Conservation (phyloP, 441 rosid genomes). For the Populus hybrid region DNA sequence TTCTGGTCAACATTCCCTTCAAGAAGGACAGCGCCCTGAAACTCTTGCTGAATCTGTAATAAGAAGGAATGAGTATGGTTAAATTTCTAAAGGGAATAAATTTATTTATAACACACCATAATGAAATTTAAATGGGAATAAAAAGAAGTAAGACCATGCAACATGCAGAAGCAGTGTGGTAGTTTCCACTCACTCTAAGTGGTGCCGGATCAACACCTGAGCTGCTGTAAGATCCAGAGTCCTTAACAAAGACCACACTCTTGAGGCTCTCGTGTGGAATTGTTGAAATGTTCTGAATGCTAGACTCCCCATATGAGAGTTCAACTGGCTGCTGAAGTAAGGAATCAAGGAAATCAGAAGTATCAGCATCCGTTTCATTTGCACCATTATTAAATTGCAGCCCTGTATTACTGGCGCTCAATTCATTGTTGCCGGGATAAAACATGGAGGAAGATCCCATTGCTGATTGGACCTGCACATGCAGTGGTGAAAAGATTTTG, state of each 20-base stretch:
- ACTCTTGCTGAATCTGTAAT: constrained; percentile 25
- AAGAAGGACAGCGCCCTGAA: constrained; percentile 7
- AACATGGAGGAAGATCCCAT: constrained; percentile 28
- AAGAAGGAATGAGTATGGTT: not conserved
- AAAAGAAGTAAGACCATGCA: not conserved
- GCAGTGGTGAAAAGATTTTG: constrained; percentile 46
- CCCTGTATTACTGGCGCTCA: constrained; percentile 10
- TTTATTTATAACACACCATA: not conserved
- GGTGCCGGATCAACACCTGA: constrained; percentile 21
- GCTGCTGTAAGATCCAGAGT: constrained; percentile 11
- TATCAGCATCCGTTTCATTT: constrained; percentile 32
- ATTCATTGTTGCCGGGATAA: constrained; percentile 18
- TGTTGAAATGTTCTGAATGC: constrained; percentile 13
- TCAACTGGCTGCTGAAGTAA: constrained; percentile 38
- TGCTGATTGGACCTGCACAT: constrained; percentile 37
- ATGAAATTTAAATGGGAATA: not conserved
- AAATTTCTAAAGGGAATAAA: not conserved
- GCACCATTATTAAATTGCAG: constrained; percentile 25
- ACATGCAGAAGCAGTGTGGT: constrained; percentile 1
- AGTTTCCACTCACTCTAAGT: constrained; percentile 28
- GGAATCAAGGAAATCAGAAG: constrained; percentile 44
- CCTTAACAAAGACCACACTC: constrained; percentile 9
- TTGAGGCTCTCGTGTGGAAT: constrained; percentile 15
- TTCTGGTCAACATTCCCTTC: constrained; percentile 10
- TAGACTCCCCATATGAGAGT: constrained; percentile 17